Evolutionary conservation across 345 rosid genomes (phyloP), one percentile per base, ranked within the genome.

Genomic region (Syzygium aqueum): DNA sequence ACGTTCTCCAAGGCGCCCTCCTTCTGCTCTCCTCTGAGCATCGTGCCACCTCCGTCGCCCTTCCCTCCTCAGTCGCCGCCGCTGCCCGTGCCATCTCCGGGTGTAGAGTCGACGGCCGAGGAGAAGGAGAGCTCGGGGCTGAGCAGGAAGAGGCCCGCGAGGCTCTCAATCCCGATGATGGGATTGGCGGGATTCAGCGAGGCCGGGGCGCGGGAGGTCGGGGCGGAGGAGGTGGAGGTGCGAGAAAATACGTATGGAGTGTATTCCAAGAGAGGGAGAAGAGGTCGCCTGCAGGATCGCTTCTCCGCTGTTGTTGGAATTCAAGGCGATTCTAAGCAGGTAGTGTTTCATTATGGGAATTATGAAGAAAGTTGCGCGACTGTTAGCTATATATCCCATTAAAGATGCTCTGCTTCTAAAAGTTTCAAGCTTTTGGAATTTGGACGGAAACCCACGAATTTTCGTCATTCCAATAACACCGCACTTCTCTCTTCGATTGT

Each of bases 241-340:
- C 91, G 88, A 28, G 92, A 89, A 25, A 91, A 91, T 27, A 88
- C 89, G 15, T 91, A 93, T 85, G 91, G 92, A 4, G 92, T 91
- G 88, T 91, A 87, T 85, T 91, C 93, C 87, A 93, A 91, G 84
- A 88, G 88, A 88, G 95, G 95, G 37, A 90, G 56, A 86, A 91
- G 93, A 86, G 87, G 89, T 8, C 57, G 63, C n/a, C 86, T 91
- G 92, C 92, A 93, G 91, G 95, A 93, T 91, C 91, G 93, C 4
- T 89, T 87, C 89, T 89, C 92, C 10, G 92, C 91, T 82, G 80
- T 85, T 43, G 89, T 87, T 73, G 88, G 77, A 40, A 51, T 86
- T 30, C 87, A 91, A 11, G 90, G 91, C 49, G 87, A 82, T 86
- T 80, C 83, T 23, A 87, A 57, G 67, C 93, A 90, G 93, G 94